Conservation (phyloP, 2,329 filamentous ascomycete species). For the Endothia cerciana region DNA sequence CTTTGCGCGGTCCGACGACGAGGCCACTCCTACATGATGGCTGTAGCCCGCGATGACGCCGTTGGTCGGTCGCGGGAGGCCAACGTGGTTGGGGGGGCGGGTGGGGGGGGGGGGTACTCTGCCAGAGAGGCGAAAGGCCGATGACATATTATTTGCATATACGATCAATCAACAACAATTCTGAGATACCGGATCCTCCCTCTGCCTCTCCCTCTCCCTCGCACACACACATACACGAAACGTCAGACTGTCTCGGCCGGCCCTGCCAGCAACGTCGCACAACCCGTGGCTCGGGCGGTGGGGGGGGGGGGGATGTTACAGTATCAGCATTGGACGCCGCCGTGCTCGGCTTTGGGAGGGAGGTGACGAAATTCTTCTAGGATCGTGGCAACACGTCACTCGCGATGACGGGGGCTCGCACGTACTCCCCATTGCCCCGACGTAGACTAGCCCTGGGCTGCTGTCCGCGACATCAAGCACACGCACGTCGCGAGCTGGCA, state of each 20-base stretch:
- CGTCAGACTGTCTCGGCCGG: neutral
- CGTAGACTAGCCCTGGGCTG: too few species aligned
- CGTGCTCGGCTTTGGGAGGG: neutral
- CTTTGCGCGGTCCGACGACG: neutral
- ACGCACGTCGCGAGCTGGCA: too few species aligned
- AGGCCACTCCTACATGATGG: neutral
- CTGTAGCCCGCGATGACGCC: neutral
- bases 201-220: too few species aligned
- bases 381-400: neutral
- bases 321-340: neutral
- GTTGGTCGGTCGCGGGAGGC: neutral
- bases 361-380: neutral
- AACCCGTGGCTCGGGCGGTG: neutral
- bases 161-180: slow-evolving; percentile 6
- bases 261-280: neutral
- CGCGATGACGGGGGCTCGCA: neutral
- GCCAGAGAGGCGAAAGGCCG: neutral
- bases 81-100: neutral
- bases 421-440: too few species aligned
- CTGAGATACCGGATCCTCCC: neutral
- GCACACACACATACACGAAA: too few species aligned
- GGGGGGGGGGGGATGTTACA: neutral
- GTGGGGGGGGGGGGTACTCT: neutral
- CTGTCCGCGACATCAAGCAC: too few species aligned
- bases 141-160: neutral